phyloP scores from a whole-genome alignment of 1,284 basidiomycete genomes.

The Marasmius tenuissimus region DNA sequence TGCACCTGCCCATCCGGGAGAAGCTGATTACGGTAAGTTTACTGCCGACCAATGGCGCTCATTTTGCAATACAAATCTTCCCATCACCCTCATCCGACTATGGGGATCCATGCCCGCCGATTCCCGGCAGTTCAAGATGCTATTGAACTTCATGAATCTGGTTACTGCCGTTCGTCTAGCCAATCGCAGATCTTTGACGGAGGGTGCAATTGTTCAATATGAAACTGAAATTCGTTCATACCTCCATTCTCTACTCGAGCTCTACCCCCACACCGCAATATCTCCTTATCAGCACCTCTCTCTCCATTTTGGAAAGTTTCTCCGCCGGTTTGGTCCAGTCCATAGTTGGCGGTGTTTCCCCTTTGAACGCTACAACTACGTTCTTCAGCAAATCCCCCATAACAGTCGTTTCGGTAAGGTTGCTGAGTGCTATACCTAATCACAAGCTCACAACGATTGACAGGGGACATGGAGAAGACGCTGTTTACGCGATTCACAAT shows the following conservation, averaged over 20 bases:
- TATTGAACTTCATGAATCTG: conserved; percentile 38
- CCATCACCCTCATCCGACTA: conserved; percentile 31
- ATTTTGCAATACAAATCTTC: conserved; percentile 27
- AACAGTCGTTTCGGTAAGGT: conserved; percentile 34
- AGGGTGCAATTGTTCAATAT: conserved; percentile 19
- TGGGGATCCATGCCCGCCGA: conserved; percentile 26
- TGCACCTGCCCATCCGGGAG: conserved; percentile 30
- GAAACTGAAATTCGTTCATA: conserved; percentile 30
- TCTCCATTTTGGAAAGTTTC: conserved; percentile 28
- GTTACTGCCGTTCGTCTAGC: conserved; percentile 33
- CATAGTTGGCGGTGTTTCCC: conserved; percentile 36
- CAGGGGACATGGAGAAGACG: conserved; percentile 28
- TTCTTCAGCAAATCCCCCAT: conserved; percentile 29
- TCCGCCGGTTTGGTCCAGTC: conserved; percentile 32
- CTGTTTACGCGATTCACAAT: conserved; percentile 25
- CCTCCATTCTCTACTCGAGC: conserved; percentile 21
- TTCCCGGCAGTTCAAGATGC: conserved; percentile 21
- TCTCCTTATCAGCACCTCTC: conserved; percentile 38
- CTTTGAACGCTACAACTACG: conserved; percentile 34
- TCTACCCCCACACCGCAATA: conserved; percentile 30
- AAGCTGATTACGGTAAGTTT: conserved; percentile 28
- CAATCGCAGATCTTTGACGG: conserved; percentile 19
- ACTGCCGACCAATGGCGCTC: conserved; percentile 38
- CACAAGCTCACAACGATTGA: no score
- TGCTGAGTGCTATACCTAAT: no score